Percentiles rank a stretch among this genome's conserved stretches.
Evolutionary conservation across 2,329 filamentous ascomycete species (phyloP).

Genomic region (Westerdykella ornata): DNA sequence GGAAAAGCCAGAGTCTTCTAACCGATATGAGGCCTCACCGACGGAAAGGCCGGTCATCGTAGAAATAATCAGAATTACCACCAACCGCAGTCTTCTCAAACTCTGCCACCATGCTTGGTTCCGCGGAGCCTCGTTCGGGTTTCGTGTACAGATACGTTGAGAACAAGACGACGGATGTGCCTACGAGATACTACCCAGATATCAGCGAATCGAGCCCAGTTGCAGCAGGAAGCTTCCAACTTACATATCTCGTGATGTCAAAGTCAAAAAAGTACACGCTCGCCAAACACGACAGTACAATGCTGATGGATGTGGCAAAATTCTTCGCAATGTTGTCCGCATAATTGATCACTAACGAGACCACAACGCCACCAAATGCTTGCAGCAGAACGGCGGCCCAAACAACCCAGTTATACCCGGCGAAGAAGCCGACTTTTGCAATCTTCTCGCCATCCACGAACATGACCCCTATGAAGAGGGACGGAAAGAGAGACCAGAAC

Average conservation of each 20-base stretch:
- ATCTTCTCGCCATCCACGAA: constrained; percentile 84
- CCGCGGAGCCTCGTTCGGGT: constrained; percentile 52
- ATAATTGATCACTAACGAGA: constrained; percentile 73
- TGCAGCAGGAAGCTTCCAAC: constrained; percentile 1
- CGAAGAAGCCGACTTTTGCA: constrained; percentile 79
- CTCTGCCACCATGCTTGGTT: constrained; percentile 61
- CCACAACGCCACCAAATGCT: constrained; percentile 75
- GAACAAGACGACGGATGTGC: constrained; percentile 69
- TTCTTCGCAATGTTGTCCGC: constrained; percentile 90
- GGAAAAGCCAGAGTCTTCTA: too few species aligned
- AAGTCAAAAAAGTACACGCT: constrained; percentile 85
- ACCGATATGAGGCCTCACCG: too few species aligned
- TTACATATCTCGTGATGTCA: constrained; percentile 50
- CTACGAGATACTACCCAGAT: constrained; percentile 64
- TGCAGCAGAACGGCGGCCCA: constrained; percentile 81
- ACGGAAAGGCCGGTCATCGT: constrained; percentile 9
- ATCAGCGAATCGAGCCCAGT: not conserved
- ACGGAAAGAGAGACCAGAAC: constrained; percentile 88
- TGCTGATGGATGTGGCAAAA: constrained; percentile 87
- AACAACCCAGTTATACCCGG: constrained; percentile 87
- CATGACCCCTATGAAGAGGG: constrained; percentile 76
- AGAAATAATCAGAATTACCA: constrained; percentile 17
- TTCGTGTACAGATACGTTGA: constrained; percentile 81
- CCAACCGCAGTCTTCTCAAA: constrained; percentile 70
- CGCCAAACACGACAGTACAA: constrained; percentile 76